Evolutionary conservation across 139 green algal genomes (phyloP).

Genomic region (Dunaliella sp.): DNA sequence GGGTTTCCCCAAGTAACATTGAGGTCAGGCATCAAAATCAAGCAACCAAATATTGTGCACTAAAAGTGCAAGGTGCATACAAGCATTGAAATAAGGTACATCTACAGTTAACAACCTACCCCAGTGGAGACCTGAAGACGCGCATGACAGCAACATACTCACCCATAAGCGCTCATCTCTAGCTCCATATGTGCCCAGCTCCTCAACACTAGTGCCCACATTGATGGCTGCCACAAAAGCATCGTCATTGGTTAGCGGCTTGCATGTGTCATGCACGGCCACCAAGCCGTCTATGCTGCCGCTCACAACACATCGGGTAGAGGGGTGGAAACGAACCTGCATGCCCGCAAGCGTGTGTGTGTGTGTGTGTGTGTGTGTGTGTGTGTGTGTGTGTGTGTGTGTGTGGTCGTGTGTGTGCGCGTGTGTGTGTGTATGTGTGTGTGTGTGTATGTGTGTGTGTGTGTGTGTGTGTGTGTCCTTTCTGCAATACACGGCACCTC

Average conservation of each 20-base stretch:
- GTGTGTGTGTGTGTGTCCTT: background rate
- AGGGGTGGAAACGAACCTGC: constrained; percentile 59
- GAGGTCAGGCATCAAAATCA: no score
- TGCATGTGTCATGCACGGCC: constrained; percentile 61
- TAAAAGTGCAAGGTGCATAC: no score
- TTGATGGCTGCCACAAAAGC: constrained; percentile 71
- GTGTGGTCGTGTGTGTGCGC: constrained; percentile 16
- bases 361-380: constrained; percentile 45
- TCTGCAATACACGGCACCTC: no score
- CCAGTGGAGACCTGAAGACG: no score
- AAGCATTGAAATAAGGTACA: no score
- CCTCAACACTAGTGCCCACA: constrained; percentile 63
- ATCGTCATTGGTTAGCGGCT: constrained; percentile 62
- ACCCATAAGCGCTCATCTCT: constrained; percentile 56
- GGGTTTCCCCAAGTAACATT: no score
- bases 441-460: background rate
- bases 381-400: constrained; percentile 32
- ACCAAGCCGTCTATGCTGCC: constrained; percentile 70
- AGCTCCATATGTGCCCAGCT: constrained; percentile 67
- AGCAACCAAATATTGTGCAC: no score
- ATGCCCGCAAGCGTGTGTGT: constrained; percentile 56
- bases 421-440: background rate
- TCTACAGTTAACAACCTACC: no score
- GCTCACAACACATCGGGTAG: constrained; percentile 44
- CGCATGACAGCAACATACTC: no score